phyloP scores from a whole-genome alignment of 1,284 basidiomycete genomes.

The Ceratobasidium sp. region DNA sequence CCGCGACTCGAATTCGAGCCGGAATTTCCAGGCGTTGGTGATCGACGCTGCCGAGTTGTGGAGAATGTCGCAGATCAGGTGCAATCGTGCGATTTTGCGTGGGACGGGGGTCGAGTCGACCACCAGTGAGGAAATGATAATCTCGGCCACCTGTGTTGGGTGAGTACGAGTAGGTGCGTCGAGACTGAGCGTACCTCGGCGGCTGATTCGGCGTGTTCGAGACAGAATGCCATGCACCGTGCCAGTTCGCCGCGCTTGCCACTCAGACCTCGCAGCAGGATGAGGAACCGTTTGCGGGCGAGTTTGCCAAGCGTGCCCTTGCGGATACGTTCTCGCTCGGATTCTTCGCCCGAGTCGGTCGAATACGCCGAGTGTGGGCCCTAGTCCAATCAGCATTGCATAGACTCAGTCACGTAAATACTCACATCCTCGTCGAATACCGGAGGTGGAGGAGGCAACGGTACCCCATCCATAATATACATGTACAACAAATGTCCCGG shows the following conservation, averaged over 20 bases:
- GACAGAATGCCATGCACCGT: constrained; percentile 91
- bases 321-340: constrained; percentile 75
- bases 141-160: constrained; percentile 74
- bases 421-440: constrained; percentile 87
- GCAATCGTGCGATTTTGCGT: constrained; percentile 91
- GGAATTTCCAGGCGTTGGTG: constrained; percentile 92
- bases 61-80: constrained; percentile 96
- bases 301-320: constrained; percentile 78
- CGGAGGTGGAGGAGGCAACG: constrained; percentile 62
- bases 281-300: constrained; percentile 82
- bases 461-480: constrained; percentile 24
- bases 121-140: constrained; percentile 82
- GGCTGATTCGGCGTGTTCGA: constrained; percentile 93
- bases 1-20: constrained; percentile 86
- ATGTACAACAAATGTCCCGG: constrained; percentile 65
- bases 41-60: constrained; percentile 92
- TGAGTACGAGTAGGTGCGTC: not conserved
- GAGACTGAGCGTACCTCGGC: constrained; percentile 66
- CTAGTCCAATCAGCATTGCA: constrained; percentile 52
- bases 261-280: constrained; percentile 85
- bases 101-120: constrained; percentile 91
- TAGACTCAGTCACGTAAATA: constrained; percentile 36
- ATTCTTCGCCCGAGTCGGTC: constrained; percentile 93
- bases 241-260: constrained; percentile 91
- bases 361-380: constrained; percentile 92